These are phyloP conservation scores for Thelonectria olida DNA, from an alignment of 2,329 filamentous ascomycete genomes.

Conservation along the genomic window DNA sequence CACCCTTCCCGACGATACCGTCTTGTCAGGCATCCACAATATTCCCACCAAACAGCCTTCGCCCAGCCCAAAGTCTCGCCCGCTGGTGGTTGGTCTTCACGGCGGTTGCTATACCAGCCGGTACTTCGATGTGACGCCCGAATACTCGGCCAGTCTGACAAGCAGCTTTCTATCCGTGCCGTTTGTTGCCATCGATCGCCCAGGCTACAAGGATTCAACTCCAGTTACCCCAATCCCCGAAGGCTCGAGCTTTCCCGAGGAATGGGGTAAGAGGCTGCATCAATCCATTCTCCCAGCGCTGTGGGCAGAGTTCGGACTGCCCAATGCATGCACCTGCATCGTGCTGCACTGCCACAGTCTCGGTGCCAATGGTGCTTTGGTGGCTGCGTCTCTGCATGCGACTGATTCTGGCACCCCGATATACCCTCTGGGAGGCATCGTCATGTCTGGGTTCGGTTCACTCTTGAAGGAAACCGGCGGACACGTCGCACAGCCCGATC, in stretches of 20 bases:
- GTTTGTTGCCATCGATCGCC: constrained; percentile 34
- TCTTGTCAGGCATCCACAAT: constrained; percentile 26
- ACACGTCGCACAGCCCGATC: constrained; percentile 12
- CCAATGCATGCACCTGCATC: constrained; percentile 29
- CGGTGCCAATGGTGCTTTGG: constrained; percentile 26
- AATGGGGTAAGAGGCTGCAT: constrained; percentile 27
- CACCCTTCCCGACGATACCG: constrained; percentile 17
- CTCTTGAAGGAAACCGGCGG: constrained; percentile 23
- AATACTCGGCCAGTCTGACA: constrained; percentile 21
- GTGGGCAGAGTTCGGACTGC: constrained; percentile 25
- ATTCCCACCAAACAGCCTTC: constrained; percentile 17
- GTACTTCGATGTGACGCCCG: constrained; percentile 31
- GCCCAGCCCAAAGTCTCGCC: constrained; percentile 17
- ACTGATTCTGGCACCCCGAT: not conserved
- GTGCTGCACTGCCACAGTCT: constrained; percentile 32
- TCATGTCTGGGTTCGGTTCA: constrained; percentile 30
- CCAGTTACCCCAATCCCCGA: constrained; percentile 22
- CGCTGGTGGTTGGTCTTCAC: constrained; percentile 32
- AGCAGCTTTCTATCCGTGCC: constrained; percentile 29
- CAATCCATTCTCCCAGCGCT: constrained; percentile 28
- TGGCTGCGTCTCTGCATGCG: constrained; percentile 28
- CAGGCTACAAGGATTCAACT: constrained; percentile 28
- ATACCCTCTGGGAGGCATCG: constrained; percentile 30
- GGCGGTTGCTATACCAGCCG: constrained; percentile 32
- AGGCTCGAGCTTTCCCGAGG: constrained; percentile 30